Evolutionary conservation across 169 alveolate species (phyloP).

Genomic region (Blepharisma undulans): DNA sequence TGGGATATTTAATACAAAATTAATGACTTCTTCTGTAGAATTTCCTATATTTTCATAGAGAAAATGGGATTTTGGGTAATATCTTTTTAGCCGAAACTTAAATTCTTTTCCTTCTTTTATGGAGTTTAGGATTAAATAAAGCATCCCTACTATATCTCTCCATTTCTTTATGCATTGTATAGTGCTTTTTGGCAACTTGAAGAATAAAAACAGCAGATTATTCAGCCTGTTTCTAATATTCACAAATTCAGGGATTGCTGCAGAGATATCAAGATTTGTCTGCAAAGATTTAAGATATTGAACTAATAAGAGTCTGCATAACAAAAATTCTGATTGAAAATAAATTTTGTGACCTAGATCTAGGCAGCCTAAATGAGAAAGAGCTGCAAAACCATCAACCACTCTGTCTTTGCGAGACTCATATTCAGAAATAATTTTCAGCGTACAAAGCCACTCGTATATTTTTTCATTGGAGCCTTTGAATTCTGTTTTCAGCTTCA

Average conservation of each 20-base stretch:
- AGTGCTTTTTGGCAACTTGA: neutral
- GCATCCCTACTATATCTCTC: slow-evolving; percentile 25
- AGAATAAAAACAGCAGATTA: neutral
- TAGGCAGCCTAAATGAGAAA: neutral
- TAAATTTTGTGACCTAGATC: neutral
- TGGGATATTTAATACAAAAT: neutral
- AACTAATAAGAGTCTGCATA: neutral
- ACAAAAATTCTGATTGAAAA: neutral
- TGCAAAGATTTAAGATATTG: neutral
- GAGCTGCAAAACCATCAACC: slow-evolving; percentile 3
- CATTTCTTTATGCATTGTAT: neutral
- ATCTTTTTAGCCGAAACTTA: neutral
- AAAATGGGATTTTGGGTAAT: neutral
- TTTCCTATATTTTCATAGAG: neutral
- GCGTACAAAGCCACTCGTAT: slow-evolving; percentile 1
- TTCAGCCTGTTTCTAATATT: neutral
- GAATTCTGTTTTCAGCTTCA: neutral
- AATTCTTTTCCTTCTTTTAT: neutral
- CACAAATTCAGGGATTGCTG: neutral
- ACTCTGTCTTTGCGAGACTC: neutral
- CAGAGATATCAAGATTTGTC: neutral
- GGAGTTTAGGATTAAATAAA: neutral
- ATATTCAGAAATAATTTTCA: neutral
- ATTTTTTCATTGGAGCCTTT: neutral
- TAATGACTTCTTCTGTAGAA: neutral